Conservation (phyloP, 345 rosid species). For the Salix caprea region DNA sequence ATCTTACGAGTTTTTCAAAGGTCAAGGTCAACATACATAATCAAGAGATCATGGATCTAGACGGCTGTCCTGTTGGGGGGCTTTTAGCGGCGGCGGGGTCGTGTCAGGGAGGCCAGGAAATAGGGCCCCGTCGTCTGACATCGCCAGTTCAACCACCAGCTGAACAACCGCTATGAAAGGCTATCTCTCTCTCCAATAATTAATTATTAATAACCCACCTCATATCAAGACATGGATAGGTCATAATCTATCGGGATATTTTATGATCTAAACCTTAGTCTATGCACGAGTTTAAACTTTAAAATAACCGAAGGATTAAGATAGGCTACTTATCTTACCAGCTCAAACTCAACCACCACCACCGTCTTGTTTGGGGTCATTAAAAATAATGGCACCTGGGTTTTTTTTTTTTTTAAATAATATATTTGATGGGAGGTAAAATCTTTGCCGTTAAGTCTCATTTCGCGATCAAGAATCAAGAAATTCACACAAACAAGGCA, state of each 20-base stretch:
- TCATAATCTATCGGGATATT: not conserved
- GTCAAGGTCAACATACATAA: not conserved
- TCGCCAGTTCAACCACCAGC: conserved; percentile 13
- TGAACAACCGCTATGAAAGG: conserved; percentile 1
- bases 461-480: not conserved
- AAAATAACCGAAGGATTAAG: no score
- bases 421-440: no score
- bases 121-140: conserved; percentile 13
- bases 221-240: not conserved
- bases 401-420: no score
- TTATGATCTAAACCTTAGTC: no score
- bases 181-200: not conserved
- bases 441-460: not conserved
- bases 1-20: conserved; percentile 7
- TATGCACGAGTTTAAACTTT: no score
- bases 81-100: not conserved
- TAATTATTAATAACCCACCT: not conserved
- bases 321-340: no score
- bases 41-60: not conserved
- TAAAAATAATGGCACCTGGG: no score
- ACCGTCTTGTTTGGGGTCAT: no score
- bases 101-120: not conserved
- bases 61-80: conserved; percentile 6
- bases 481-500: not conserved
- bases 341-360: no score